A percentile compares a stretch with the other conserved stretches of the same genome.
Evolutionary conservation across 2,329 filamentous ascomycete species (phyloP).

Genomic region (Colletotrichum simmondsii): DNA sequence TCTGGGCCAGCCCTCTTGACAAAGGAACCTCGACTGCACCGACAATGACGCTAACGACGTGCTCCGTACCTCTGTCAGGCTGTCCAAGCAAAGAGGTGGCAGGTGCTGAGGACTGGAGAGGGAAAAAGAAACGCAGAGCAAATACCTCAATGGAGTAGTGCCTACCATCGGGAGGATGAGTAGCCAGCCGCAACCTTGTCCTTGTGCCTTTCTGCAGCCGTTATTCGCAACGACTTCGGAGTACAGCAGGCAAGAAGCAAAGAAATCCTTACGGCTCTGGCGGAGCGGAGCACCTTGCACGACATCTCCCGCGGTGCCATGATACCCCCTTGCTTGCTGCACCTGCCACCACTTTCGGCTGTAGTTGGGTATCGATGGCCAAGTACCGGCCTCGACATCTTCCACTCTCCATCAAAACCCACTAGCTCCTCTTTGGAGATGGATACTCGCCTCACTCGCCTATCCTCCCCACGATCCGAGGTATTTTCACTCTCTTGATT

Average conservation of each 20-base stretch:
- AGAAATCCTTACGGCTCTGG: constrained; percentile 11
- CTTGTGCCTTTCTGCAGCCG: constrained; percentile 9
- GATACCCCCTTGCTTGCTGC: constrained; percentile 23
- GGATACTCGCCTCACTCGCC: not conserved
- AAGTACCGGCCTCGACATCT: constrained; percentile 22
- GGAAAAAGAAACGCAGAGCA: not conserved
- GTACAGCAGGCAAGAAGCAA: not conserved
- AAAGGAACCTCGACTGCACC: constrained; percentile 20
- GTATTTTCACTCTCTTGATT: constrained; percentile 11
- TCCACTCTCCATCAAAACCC: not conserved
- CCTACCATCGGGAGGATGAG: constrained; percentile 2
- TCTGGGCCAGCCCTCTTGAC: constrained; percentile 7
- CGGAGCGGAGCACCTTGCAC: constrained; percentile 24
- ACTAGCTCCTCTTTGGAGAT: not conserved
- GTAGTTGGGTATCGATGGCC: constrained; percentile 24
- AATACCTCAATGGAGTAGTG: not conserved
- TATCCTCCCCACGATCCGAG: not conserved
- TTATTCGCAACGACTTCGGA: not conserved
- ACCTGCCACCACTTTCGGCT: constrained; percentile 5
- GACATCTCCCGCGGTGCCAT: constrained; percentile 31
- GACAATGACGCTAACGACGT: constrained; percentile 33
- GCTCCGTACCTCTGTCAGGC: not conserved
- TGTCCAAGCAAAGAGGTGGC: constrained; percentile 19
- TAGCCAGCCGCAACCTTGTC: constrained; percentile 11
- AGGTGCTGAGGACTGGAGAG: not conserved